Percentiles rank a stretch among this genome's conserved stretches.
These are phyloP conservation scores for Insectozyma bohioensis DNA, from an alignment of 1,139 yeast species.

Conservation along the genomic window DNA sequence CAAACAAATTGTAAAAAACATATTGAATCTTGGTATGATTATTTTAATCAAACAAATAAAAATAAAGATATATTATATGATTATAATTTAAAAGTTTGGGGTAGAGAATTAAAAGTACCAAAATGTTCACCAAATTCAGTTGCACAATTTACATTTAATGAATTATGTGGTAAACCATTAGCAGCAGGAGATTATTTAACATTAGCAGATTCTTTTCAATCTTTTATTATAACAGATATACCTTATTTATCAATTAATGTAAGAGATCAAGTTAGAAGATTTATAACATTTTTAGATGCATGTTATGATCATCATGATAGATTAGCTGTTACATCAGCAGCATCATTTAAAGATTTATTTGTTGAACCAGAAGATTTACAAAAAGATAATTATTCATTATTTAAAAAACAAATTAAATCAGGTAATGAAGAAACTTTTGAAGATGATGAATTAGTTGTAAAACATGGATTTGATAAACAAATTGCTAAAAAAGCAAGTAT, in stretches of 20 bases:
- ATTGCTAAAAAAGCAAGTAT: conserved; percentile 76
- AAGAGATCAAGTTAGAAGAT: conserved; percentile 83
- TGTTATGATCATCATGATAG: conserved; percentile 88
- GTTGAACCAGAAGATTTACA: conserved; percentile 73
- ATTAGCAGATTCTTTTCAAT: conserved; percentile 71
- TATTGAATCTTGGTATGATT: conserved; percentile 72
- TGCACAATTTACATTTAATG: conserved; percentile 84
- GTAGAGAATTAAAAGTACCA: conserved; percentile 77
- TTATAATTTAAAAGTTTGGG: conserved; percentile 72
- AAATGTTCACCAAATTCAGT: conserved; percentile 72
- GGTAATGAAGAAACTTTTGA: conserved; percentile 43
- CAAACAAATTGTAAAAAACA: conserved; percentile 60
- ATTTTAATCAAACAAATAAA: conserved; percentile 54
- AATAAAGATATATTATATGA: conserved; percentile 29
- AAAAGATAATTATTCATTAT: conserved; percentile 51
- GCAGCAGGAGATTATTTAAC: conserved; percentile 97
- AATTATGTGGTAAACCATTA: conserved; percentile 80
- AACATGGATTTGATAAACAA: conserved; percentile 73
- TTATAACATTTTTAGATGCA: conserved; percentile 92
- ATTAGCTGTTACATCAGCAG: conserved; percentile 85
- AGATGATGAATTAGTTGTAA: conserved; percentile 61
- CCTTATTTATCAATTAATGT: conserved; percentile 78
- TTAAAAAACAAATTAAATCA: conserved; percentile 12
- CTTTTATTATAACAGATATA: conserved; percentile 85
- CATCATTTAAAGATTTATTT: conserved; percentile 79